A percentile compares a stretch with the other conserved stretches of the same genome.
phyloP scores from a whole-genome alignment of 148 eudicot species.

The Chenopodium suecicum region DNA sequence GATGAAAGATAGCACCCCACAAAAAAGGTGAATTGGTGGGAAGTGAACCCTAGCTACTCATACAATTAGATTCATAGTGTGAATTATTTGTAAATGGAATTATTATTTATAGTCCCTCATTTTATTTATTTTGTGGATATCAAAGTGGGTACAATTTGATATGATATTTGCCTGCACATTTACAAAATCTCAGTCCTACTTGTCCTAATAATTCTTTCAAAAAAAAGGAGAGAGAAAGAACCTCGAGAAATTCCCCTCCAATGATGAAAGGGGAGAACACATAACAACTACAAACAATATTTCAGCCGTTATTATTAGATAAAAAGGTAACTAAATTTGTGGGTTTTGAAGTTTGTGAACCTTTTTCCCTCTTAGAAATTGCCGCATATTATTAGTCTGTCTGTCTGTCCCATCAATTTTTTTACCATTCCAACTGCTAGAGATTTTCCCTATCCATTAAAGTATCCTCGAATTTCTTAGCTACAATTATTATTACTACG shows the following conservation, averaged over 20 bases:
- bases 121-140: background rate
- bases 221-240: background rate
- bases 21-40: slow-evolving; percentile 1
- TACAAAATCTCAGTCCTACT: slow-evolving; percentile 9
- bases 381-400: slow-evolving; percentile 23
- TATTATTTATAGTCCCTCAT: no score
- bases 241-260: slow-evolving; percentile 29
- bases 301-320: slow-evolving; percentile 35
- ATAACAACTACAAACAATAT: slow-evolving; percentile 2
- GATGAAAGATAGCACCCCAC: slow-evolving; percentile 10
- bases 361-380: slow-evolving; percentile 35
- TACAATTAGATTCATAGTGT: background rate
- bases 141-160: slow-evolving; percentile 19
- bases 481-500: slow-evolving; percentile 14
- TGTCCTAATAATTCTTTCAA: background rate
- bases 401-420: slow-evolving; percentile 29
- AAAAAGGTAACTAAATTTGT: slow-evolving; percentile 10
- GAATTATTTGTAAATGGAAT: background rate
- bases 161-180: slow-evolving; percentile 22
- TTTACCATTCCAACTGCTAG: slow-evolving; percentile 13
- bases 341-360: slow-evolving; percentile 20
- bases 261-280: slow-evolving; percentile 35
- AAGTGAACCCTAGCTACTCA: slow-evolving; percentile 19
- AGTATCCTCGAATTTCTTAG: background rate
- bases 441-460: slow-evolving; percentile 22